A percentile compares a stretch with the other conserved stretches of the same genome.
phyloP scores from a whole-genome alignment of 1,139 yeast genomes.

The Yamadazyma siamensis region DNA sequence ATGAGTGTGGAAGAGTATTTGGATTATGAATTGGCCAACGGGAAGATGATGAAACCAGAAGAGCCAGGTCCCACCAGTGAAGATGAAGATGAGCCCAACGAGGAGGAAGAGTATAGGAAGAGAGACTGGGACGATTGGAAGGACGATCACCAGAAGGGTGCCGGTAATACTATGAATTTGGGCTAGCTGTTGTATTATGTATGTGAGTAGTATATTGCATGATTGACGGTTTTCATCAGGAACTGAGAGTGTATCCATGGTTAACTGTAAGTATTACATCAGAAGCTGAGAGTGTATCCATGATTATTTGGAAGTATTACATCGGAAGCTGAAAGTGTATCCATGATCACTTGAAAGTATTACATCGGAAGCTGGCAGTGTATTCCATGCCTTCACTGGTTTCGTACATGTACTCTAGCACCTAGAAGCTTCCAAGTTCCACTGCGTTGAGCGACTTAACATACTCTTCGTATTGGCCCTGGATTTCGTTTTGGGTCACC shows the following conservation, averaged over 20 bases:
- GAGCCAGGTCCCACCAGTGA: conserved; percentile 29
- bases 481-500: conserved; percentile 10
- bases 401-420: too few relatives aligned
- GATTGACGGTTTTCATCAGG: too few relatives aligned
- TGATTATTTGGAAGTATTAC: too few relatives aligned
- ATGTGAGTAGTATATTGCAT: too few relatives aligned
- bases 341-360: too few relatives aligned
- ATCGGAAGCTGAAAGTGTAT: too few relatives aligned
- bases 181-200: conserved; percentile 57
- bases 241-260: too few relatives aligned
- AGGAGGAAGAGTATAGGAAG: conserved; percentile 49
- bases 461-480: conserved; percentile 9
- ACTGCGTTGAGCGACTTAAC: conserved; percentile 6
- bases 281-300: too few relatives aligned
- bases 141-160: conserved; percentile 81
- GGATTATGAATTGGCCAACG: conserved; percentile 80
- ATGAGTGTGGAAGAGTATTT: conserved; percentile 92
- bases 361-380: too few relatives aligned
- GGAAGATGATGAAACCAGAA: conserved; percentile 66
- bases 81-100: conserved; percentile 39
- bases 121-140: conserved; percentile 93
- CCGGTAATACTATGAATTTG: conserved; percentile 84
- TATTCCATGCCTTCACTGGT: too few relatives aligned
- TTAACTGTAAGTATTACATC: too few relatives aligned
- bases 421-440: too few relatives aligned